Conservation (phyloP, 495 filamentous ascomycete species). For the Penicillium coprophilum region DNA sequence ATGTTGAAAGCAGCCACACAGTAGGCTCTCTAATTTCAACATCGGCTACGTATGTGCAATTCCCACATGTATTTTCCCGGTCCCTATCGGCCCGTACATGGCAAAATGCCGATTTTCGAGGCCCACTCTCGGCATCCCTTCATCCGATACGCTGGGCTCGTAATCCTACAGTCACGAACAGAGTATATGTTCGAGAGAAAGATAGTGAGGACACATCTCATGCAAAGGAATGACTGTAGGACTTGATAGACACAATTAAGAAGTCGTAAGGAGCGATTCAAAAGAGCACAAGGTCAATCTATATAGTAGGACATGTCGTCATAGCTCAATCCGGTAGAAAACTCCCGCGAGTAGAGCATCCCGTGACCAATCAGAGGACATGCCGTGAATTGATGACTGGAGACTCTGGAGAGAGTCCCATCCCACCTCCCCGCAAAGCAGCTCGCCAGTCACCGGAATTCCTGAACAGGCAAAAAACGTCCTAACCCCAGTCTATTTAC, state of each 20-base stretch:
- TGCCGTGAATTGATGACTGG: background rate
- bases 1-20: background rate
- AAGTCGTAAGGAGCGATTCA: background rate
- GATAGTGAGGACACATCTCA: background rate
- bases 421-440: constrained; percentile 3
- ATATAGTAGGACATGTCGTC: background rate
- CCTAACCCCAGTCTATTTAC: constrained; percentile 5
- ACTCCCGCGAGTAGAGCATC: constrained; percentile 1
- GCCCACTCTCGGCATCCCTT: background rate
- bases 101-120: background rate
- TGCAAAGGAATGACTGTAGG: background rate
- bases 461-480: background rate
- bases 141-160: background rate
- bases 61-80: background rate
- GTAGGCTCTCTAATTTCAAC: background rate
- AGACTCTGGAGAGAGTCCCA: background rate
- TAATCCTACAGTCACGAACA: background rate
- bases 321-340: constrained; percentile 9
- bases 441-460: constrained; percentile 1
- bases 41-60: background rate
- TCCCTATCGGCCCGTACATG: background rate
- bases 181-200: background rate
- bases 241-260: background rate
- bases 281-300: background rate
- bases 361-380: background rate